Conservation (phyloP, 148 eudicot genomes). For the Linanthus parryae region DNA sequence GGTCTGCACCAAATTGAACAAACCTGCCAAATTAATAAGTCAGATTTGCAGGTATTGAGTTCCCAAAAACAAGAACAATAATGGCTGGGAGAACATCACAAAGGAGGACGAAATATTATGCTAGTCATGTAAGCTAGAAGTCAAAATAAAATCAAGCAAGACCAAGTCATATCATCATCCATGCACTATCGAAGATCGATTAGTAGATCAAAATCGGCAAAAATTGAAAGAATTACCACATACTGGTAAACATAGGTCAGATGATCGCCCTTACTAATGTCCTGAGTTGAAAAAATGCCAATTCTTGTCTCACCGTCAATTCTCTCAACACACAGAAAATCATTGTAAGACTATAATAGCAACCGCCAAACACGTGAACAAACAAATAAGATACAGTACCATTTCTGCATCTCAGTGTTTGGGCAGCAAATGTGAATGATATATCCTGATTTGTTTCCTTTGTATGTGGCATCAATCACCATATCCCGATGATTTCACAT, state of each 20-base stretch:
- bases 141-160: no score
- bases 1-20: slow-evolving; percentile 99
- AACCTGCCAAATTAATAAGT: slow-evolving; percentile 80
- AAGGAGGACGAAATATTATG: not conserved
- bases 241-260: slow-evolving; percentile 97
- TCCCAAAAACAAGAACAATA: no score
- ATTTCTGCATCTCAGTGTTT: slow-evolving; percentile 99
- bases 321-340: no score
- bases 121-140: not conserved
- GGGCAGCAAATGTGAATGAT: slow-evolving; percentile 98
- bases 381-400: slow-evolving; percentile 35
- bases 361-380: not conserved
- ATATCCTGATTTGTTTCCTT: slow-evolving; percentile 97
- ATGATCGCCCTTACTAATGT: slow-evolving; percentile 89
- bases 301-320: slow-evolving; percentile 96
- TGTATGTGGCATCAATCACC: slow-evolving; percentile 98
- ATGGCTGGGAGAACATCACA: not conserved
- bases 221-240: slow-evolving; percentile 19
- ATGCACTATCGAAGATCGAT: no score
- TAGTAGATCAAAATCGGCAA: not conserved
- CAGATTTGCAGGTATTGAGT: slow-evolving; percentile 9
- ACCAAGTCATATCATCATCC: no score
- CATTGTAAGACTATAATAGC: no score
- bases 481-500: slow-evolving; percentile 94
- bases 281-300: slow-evolving; percentile 90